Evolutionary conservation across 352 stramenopile species (phyloP), one percentile per base, ranked within the genome.

Genomic region (Nothophytophthora sp.): DNA sequence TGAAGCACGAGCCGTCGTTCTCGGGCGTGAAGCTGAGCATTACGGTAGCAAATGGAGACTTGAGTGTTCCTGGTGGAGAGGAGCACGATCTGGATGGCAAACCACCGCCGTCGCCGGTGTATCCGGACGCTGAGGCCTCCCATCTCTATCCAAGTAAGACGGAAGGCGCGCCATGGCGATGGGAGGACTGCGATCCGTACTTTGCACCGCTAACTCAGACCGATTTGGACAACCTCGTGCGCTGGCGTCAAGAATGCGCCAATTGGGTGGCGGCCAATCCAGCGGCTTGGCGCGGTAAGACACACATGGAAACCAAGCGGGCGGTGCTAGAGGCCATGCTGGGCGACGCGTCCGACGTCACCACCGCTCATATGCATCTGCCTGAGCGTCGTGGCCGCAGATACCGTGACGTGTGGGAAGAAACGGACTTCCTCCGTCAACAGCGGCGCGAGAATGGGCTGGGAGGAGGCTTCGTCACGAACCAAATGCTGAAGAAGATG

Each of bases 321-420:
- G 66, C 77, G 25, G 57, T 73, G 35, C 36, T 88, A 47, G 67
- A 67, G 8, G 53, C 61, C 7, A 82, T 89, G 50, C 27, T 67
- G 15, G 32, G 35, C 5, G 79, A 90, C 52, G 75, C 72, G 34
- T 68, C 56, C 16, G 55, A 77, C 38, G 6, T 22, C 1, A 49
- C 32, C 8, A 58, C 41, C 5, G 58, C 51, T 11, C 52, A 64
- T 28, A 52, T 86, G n/a, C 39, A 63, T 2, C 63, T 66, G 0
- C 39, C 65, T 5, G 30, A 78, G 40, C 68, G 66, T 20, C 68
- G 85, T 19, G 86, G 86, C 6, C 80, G 83, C 27, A 77, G 41
- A 20, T 95, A 93, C 46, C 75, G 64, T 16, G 86, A 94, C 24
- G 54, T 81, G 45, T 95, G 86, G 86, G 77, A 88, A 32, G 86